Percentiles rank a stretch among this genome's conserved stretches.
phyloP scores from a whole-genome alignment of 805 yeast species.

The Wickerhamomyces silvicola region DNA sequence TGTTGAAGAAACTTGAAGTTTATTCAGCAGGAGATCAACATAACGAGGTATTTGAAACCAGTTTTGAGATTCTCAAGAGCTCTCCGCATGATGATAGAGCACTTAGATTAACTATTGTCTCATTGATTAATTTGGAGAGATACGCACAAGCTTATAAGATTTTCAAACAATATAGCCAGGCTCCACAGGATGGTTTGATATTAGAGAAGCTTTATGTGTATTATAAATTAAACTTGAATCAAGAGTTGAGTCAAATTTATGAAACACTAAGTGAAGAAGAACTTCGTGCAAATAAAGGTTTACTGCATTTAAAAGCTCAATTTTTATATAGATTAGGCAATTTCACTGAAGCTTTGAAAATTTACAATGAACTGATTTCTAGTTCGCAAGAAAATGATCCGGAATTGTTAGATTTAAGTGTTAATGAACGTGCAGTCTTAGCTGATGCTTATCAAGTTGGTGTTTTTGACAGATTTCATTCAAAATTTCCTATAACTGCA shows the following conservation, averaged over 20 bases:
- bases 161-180: slow-evolving; percentile 30
- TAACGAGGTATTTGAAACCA: slow-evolving; percentile 20
- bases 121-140: slow-evolving; percentile 60
- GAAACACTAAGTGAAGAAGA: slow-evolving; percentile 15
- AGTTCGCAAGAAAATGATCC: slow-evolving; percentile 27
- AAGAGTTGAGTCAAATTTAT: slow-evolving; percentile 24
- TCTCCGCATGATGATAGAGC: slow-evolving; percentile 25
- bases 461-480: slow-evolving; percentile 5
- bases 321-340: slow-evolving; percentile 45
- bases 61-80: slow-evolving; percentile 19
- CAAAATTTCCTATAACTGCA: slow-evolving; percentile 14
- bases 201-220: slow-evolving; percentile 57
- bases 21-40: slow-evolving; percentile 16
- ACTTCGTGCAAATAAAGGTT: slow-evolving; percentile 27
- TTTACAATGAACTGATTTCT: slow-evolving; percentile 43
- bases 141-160: slow-evolving; percentile 46
- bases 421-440: slow-evolving; percentile 64
- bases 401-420: slow-evolving; percentile 47
- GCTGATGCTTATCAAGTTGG: slow-evolving; percentile 34
- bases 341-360: slow-evolving; percentile 39
- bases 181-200: slow-evolving; percentile 30
- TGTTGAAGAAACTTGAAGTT: slow-evolving; percentile 21
- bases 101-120: slow-evolving; percentile 44
- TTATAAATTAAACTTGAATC: slow-evolving; percentile 44
- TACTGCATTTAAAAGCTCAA: slow-evolving; percentile 47